Base-by-base conservation (phyloP, 2,329 filamentous ascomycete species). In the Byssoonygena ceratinophila region DNA sequence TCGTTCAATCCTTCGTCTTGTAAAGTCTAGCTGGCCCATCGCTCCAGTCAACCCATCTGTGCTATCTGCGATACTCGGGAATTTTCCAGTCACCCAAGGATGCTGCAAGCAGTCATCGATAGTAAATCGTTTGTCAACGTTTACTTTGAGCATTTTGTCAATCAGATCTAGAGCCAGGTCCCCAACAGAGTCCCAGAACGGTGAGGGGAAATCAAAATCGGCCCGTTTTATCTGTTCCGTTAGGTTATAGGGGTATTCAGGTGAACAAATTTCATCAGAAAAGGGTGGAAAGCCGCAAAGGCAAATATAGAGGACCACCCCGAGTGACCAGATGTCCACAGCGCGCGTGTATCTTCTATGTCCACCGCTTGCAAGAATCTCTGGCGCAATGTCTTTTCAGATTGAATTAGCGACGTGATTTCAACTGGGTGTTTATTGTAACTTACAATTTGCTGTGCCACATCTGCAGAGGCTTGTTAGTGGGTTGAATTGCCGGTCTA, bases 251-350 rank as follows among this genome's bases (percentile, higher is more conserved):
- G 92, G 92, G 59, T 90, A 92, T 41, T 94, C 83, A 32, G 71
- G 71, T 0, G 82, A 83, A 69, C 83, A 87, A 0, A 97, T 80
- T 69, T 98, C 92, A 62, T 98, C 92, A 0, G 88, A 94, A 70
- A 98, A 98, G 0, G 92, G 92, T 3, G 91, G 92, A 64, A 97
- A 97, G 32, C 92, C 92, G 65, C 92, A 97, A 4, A 97, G 78
- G 65, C 89, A 96, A 61, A 97, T 97, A 70, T 97, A 98, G 22
- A 98, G 76, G 2, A 98, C 91, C 2, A 98, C 92, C n/a, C 92
- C 92, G 0, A 97, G 77, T 1, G 90, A 95, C 92, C 92, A 97
- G 39, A 97, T 77, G 66, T 98, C 92, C 8, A 98, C 92, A 2
- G 90, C 90, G 63, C 89, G 87, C 51, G 90, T 95, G 71, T 98